Evolutionary conservation across 2,329 filamentous ascomycete genomes (phyloP), one percentile per base, ranked within the genome.

Genomic region (Basipetospora chlamydospora): DNA sequence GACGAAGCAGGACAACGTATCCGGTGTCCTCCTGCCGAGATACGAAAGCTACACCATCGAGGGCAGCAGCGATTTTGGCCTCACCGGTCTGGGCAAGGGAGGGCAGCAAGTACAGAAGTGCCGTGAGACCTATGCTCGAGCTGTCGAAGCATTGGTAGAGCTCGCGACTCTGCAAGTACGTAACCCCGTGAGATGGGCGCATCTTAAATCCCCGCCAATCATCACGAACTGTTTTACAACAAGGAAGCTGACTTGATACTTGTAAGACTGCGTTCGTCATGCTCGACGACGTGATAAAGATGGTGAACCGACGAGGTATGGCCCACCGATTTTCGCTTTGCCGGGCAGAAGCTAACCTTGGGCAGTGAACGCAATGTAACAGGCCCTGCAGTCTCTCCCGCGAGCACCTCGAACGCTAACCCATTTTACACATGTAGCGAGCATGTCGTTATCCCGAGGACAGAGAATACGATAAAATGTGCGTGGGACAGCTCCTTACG

Each of bases 391-490:
- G 10, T 26, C 29, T n/a, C 7, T 20, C 31, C 28, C 17, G 6
- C 22, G 22, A 6, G 6, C 11, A 23, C 22, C 6, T 23, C 22
- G 22, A 23, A 23, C 22, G 22, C 22, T 23, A 11, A 23, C 22
- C 6, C 22, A n/a, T 23, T 11, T 23, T 6, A 11, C 6, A 23
- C 22, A 23, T 7, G 5, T 46, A 81, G 75, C 51, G 83, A 90
- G 59, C 82, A 92, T 57, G 84, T 98, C 48, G 96, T 98, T 48
- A 98, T 98, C 50, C 90, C 90, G 10, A 73, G 90, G 46, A 98
- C 90, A 11, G 90, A 98, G 57, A 98, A 96, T 53, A 98, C 90
- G n/a, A 98, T 98, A 66, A 95, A 94, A 63, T 98, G 78, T 78
- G 62, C 47, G 70, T 49, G 25, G 29, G 16, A 18, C 37, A 33